Conservation (phyloP, 371 early-diverging fungal genomes). For the Hamiltosporidium magnivora region DNA sequence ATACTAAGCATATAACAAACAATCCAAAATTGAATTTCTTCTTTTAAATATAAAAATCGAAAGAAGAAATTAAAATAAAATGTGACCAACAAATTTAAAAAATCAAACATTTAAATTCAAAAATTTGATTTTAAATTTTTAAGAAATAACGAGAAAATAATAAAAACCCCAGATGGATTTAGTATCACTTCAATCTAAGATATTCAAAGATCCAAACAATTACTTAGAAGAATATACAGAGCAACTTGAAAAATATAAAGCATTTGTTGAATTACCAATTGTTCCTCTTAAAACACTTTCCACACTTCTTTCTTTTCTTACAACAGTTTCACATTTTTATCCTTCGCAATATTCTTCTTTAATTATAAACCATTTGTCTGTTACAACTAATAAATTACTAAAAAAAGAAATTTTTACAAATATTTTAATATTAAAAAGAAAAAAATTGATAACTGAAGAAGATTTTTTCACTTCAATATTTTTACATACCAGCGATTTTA, state of each 20-base stretch:
- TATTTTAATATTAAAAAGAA: neutral
- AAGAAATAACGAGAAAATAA: neutral
- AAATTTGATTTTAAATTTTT: no score
- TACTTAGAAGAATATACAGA: neutral
- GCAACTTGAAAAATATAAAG: neutral
- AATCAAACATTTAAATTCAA: no score
- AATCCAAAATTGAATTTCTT: no score
- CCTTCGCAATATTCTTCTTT: neutral
- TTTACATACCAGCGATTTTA: neutral
- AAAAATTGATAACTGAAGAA: neutral
- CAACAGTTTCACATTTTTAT: neutral
- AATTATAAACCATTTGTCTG: neutral
- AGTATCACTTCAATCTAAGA: neutral
- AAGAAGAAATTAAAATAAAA: no score
- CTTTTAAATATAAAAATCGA: no score
- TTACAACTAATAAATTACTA: neutral
- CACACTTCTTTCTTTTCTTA: neutral
- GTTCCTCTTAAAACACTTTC: neutral
- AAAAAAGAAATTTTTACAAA: neutral
- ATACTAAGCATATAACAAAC: no score
- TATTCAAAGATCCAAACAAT: neutral
- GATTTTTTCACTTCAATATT: neutral
- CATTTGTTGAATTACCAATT: neutral
- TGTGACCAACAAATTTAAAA: no score
- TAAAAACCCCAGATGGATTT: neutral